phyloP scores from a whole-genome alignment of 176 grass and related monocot species.

The Oryza glumipatula region DNA sequence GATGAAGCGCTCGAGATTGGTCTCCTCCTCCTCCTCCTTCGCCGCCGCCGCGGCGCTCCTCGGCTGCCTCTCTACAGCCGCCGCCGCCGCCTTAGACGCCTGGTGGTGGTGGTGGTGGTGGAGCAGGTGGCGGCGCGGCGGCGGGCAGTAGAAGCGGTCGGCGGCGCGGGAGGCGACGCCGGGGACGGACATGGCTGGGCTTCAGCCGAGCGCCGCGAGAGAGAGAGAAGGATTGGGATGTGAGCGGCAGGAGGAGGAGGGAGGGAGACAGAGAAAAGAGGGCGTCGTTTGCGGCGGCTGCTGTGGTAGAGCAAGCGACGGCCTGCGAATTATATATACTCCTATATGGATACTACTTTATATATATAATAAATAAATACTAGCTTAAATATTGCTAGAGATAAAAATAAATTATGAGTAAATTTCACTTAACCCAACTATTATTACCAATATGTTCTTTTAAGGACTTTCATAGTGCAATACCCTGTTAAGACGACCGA shows the following conservation, averaged over 20 bases:
- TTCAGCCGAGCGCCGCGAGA: not conserved
- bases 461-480: too few species aligned
- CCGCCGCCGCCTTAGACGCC: not conserved
- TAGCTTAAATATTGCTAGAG: too few species aligned
- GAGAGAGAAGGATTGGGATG: not conserved
- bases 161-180: slow-evolving; percentile 46
- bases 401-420: too few species aligned
- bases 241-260: not conserved
- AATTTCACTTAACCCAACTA: too few species aligned
- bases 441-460: too few species aligned
- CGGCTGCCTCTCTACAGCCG: not conserved
- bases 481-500: too few species aligned
- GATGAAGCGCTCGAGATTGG: slow-evolving; percentile 73
- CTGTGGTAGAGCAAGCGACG: too few species aligned
- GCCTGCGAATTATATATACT: not conserved
- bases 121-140: slow-evolving; percentile 51
- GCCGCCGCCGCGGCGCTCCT: slow-evolving; percentile 27
- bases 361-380: too few species aligned
- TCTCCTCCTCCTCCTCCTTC: not conserved
- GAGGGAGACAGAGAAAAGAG: not conserved
- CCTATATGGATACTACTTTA: too few species aligned
- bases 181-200: slow-evolving; percentile 37
- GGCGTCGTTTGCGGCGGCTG: too few species aligned
- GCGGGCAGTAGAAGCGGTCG: slow-evolving; percentile 75
- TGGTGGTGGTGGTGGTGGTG: slow-evolving; percentile 17